Evolutionary conservation across 179 eudicot species (phyloP).

Genomic region (Beta macrorhiza): DNA sequence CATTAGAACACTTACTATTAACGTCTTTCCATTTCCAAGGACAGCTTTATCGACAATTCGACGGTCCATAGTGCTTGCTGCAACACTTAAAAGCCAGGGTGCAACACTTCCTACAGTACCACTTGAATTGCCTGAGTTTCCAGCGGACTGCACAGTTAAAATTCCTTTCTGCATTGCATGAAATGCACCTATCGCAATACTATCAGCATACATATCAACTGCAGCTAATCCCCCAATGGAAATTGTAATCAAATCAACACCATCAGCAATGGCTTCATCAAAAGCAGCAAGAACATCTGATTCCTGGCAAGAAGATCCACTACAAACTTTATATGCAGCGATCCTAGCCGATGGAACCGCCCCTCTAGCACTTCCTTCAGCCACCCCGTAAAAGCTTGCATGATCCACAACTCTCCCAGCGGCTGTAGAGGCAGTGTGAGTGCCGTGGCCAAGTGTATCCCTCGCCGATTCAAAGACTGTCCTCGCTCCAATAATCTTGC

Average conservation of each 20-base stretch:
- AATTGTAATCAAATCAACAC: constrained; percentile 53
- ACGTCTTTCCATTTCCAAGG: constrained; percentile 37
- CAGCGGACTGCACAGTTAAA: constrained; percentile 45
- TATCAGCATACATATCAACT: constrained; percentile 24
- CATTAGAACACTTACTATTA: constrained; percentile 23
- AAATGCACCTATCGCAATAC: constrained; percentile 50
- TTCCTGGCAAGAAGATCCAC: constrained; percentile 26
- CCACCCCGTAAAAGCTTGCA: constrained; percentile 42
- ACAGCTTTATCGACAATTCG: constrained; percentile 31
- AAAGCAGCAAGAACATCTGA: constrained; percentile 49
- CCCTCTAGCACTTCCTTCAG: constrained; percentile 47
- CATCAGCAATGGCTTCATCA: constrained; percentile 66
- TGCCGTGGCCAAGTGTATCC: constrained; percentile 52
- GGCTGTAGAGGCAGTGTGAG: constrained; percentile 55
- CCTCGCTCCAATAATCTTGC: constrained; percentile 57
- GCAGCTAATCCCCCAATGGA: constrained; percentile 30
- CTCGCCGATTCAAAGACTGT: constrained; percentile 34
- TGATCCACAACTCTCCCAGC: constrained; percentile 40
- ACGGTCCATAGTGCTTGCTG: constrained; percentile 48
- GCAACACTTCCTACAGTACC: constrained; percentile 32
- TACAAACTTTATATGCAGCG: constrained; percentile 56
- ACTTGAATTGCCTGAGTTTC: constrained; percentile 36
- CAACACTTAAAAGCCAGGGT: constrained; percentile 63
- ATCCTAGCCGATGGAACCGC: constrained; percentile 54
- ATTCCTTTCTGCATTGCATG: constrained; percentile 57